A percentile compares a stretch with the other conserved stretches of the same genome.
These are phyloP conservation scores for Globisporangium radiosum DNA, from an alignment of 352 stramenopile species.

Conservation along the genomic window DNA sequence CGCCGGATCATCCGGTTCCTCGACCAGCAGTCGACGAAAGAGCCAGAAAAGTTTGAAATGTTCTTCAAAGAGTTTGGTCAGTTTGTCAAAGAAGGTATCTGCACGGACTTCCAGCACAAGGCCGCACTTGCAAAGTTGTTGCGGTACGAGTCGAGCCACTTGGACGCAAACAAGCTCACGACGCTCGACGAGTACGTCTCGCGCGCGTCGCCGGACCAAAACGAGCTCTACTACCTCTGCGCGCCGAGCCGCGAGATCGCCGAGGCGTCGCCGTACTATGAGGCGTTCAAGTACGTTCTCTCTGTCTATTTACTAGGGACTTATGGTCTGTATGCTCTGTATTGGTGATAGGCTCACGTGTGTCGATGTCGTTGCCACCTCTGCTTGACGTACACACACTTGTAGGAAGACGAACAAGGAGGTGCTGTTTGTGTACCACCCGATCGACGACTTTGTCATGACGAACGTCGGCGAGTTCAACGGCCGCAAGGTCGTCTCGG, in stretches of 20 bases:
- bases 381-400: no score
- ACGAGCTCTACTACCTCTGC: slow-evolving; percentile 99
- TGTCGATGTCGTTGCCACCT: neutral
- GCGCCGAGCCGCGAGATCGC: slow-evolving; percentile 94
- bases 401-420: slow-evolving; percentile 87
- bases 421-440: slow-evolving; percentile 98
- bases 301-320: no score
- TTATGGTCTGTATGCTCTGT: neutral
- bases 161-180: slow-evolving; percentile 86
- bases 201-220: slow-evolving; percentile 92
- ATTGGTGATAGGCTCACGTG: neutral
- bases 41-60: slow-evolving; percentile 94
- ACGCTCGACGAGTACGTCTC: slow-evolving; percentile 99
- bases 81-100: slow-evolving; percentile 99
- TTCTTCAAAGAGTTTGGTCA: slow-evolving; percentile 98
- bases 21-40: slow-evolving; percentile 87
- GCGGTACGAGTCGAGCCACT: slow-evolving; percentile 96
- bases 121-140: slow-evolving; percentile 95
- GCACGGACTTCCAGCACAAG: slow-evolving; percentile 90
- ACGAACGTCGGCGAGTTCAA: slow-evolving; percentile 97
- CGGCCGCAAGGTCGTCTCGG: slow-evolving; percentile 93
- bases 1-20: slow-evolving; percentile 88
- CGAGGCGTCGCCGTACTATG: slow-evolving; percentile 96
- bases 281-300: slow-evolving; percentile 95
- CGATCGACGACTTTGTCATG: slow-evolving; percentile 99